Evolutionary conservation across 1,284 basidiomycete species (phyloP).

Genomic region (Melampsora americana): DNA sequence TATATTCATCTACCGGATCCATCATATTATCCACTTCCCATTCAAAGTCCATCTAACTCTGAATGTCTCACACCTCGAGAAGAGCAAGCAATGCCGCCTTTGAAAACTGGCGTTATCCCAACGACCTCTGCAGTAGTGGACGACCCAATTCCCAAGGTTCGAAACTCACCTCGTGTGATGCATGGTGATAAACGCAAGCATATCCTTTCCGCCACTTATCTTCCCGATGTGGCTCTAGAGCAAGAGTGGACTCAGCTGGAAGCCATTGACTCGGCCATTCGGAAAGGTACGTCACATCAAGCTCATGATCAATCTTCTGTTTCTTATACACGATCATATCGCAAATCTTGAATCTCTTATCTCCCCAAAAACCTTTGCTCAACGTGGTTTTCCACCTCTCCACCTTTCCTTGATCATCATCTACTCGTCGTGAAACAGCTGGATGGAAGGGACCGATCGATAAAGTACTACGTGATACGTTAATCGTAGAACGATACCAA

Average conservation of each 20-base stretch:
- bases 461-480: conserved; percentile 71
- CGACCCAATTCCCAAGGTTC: background rate
- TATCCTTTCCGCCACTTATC: conserved; percentile 79
- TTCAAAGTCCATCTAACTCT: conserved; percentile 57
- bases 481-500: conserved; percentile 79
- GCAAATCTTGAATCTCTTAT: background rate
- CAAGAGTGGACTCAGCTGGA: conserved; percentile 91
- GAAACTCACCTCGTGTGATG: conserved; percentile 49
- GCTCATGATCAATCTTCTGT: background rate
- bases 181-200: conserved; percentile 59
- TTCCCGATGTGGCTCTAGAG: conserved; percentile 87
- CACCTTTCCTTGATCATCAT: background rate
- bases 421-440: background rate
- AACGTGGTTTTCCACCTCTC: background rate
- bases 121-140: conserved; percentile 20
- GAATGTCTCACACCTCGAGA: conserved; percentile 67
- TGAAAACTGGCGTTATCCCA: background rate
- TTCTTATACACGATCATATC: background rate
- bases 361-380: background rate
- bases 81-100: conserved; percentile 48
- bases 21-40: conserved; percentile 60
- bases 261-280: conserved; percentile 82
- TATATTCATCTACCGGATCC: conserved; percentile 82
- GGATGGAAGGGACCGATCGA: conserved; percentile 69
- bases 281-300: conserved; percentile 71